These are phyloP conservation scores for Aspergillus ochraceoroseus DNA, from an alignment of 2,329 filamentous ascomycete species.

Conservation along the genomic window DNA sequence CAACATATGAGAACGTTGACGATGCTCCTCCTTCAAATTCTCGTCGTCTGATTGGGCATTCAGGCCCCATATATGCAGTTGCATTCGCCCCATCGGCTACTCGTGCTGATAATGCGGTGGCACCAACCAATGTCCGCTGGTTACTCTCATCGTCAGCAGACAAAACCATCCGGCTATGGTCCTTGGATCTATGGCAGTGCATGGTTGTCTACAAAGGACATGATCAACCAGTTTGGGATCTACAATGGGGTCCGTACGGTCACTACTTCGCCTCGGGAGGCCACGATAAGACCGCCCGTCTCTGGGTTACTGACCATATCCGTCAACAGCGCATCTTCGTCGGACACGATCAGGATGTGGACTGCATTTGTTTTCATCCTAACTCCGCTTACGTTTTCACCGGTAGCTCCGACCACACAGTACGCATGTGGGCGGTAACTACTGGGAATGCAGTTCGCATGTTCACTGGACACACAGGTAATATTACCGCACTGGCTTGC, in stretches of 20 bases:
- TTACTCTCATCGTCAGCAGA: constrained; percentile 85
- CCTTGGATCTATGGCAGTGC: constrained; percentile 83
- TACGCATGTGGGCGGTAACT: constrained; percentile 94
- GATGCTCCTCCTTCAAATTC: constrained; percentile 64
- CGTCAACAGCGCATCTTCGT: constrained; percentile 82
- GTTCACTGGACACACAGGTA: constrained; percentile 85
- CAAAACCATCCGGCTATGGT: constrained; percentile 86
- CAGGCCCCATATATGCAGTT: constrained; percentile 81
- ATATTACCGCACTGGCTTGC: constrained; percentile 78
- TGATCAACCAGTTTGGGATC: constrained; percentile 79
- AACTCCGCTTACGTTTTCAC: constrained; percentile 94
- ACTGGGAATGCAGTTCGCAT: constrained; percentile 83
- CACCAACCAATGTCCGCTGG: constrained; percentile 62
- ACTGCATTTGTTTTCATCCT: constrained; percentile 85
- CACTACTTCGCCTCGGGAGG: constrained; percentile 90
- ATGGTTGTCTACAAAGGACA: constrained; percentile 92
- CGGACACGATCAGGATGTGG: constrained; percentile 90
- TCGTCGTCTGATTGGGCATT: constrained; percentile 77
- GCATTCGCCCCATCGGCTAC: constrained; percentile 73
- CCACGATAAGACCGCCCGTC: constrained; percentile 81
- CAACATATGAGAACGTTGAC: constrained; percentile 57
- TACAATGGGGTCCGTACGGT: constrained; percentile 85
- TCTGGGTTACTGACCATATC: constrained; percentile 92
- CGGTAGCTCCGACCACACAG: constrained; percentile 84
- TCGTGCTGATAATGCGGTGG: constrained; percentile 47